Conservation (phyloP, 2,329 filamentous ascomycete genomes). For the Diaporthe vaccinii region DNA sequence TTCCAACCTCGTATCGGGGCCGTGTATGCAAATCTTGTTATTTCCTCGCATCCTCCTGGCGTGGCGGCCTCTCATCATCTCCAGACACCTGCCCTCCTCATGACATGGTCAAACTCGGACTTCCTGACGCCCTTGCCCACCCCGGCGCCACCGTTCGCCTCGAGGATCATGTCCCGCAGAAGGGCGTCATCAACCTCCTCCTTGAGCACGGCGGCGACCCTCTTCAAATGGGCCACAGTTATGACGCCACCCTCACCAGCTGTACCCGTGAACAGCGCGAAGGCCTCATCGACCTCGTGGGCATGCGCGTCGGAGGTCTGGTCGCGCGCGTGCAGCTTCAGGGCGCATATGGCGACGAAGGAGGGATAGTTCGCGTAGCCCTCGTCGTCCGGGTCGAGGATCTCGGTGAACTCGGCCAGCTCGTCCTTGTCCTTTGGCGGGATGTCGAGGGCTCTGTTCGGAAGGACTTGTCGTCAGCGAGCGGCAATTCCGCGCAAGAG, state of each 20-base stretch:
- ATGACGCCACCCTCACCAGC: slow-evolving; percentile 67
- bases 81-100: slow-evolving; percentile 89
- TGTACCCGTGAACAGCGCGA: slow-evolving; percentile 78
- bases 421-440: slow-evolving; percentile 74
- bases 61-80: slow-evolving; percentile 68
- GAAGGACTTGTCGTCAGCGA: background rate
- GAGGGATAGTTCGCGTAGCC: slow-evolving; percentile 84
- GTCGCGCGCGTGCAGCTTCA: slow-evolving; percentile 79
- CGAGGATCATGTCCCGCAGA: slow-evolving; percentile 92
- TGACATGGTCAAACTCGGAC: slow-evolving; percentile 88
- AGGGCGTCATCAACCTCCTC: slow-evolving; percentile 88
- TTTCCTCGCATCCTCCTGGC: background rate
- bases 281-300: slow-evolving; percentile 84
- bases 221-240: slow-evolving; percentile 81
- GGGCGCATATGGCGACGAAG: slow-evolving; percentile 89
- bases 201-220: slow-evolving; percentile 84
- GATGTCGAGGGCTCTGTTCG: slow-evolving; percentile 82
- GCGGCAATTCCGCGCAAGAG: background rate
- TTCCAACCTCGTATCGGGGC: background rate
- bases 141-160: slow-evolving; percentile 87
- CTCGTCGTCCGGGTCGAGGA: slow-evolving; percentile 85
- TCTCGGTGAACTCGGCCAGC: slow-evolving; percentile 80
- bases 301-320: slow-evolving; percentile 68
- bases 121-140: slow-evolving; percentile 78
- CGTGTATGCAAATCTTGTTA: background rate